phyloP scores from a whole-genome alignment of 1,139 yeast species.

The Lizanozyma gosingica region DNA sequence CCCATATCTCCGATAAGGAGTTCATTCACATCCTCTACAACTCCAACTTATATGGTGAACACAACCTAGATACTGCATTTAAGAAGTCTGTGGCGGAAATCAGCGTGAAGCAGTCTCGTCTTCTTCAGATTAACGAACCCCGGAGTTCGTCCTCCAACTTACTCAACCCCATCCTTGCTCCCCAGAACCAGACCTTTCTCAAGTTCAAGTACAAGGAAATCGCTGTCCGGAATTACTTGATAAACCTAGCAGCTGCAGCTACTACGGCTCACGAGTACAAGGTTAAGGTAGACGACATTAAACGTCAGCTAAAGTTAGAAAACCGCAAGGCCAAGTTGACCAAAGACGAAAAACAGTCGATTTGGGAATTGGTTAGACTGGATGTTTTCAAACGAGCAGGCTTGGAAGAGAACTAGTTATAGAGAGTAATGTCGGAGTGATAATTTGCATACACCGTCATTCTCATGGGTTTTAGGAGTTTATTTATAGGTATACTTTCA shows the following conservation, averaged over 20 bases:
- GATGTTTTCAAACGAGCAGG: conserved; percentile 43
- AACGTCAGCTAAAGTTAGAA: conserved; percentile 14
- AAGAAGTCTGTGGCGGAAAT: conserved; percentile 44
- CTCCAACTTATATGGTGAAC: conserved; percentile 40
- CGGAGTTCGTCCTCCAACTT: conserved; percentile 9
- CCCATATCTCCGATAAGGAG: conserved; percentile 36
- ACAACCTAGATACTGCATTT: conserved; percentile 34
- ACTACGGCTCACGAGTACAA: conserved; percentile 47
- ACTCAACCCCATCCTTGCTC: conserved; percentile 20
- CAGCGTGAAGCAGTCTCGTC: conserved; percentile 41
- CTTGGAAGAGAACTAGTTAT: conserved; percentile 18
- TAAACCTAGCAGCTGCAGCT: conserved; percentile 47
- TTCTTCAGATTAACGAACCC: conserved; percentile 27
- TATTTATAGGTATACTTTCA: too few relatives aligned
- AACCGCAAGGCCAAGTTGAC: conserved; percentile 15
- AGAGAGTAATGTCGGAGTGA: too few relatives aligned
- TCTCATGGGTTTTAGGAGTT: too few relatives aligned
- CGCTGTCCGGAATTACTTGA: conserved; percentile 40
- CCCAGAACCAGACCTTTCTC: conserved; percentile 22
- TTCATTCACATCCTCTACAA: conserved; percentile 32
- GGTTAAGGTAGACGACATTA: conserved; percentile 26
- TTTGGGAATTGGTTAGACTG: conserved; percentile 45
- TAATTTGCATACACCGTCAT: too few relatives aligned
- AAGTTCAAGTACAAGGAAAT: conserved; percentile 35
- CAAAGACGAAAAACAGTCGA: conserved; percentile 32